Conservation (phyloP, 2,329 filamentous ascomycete species). For the Cryphonectria parasitica region DNA sequence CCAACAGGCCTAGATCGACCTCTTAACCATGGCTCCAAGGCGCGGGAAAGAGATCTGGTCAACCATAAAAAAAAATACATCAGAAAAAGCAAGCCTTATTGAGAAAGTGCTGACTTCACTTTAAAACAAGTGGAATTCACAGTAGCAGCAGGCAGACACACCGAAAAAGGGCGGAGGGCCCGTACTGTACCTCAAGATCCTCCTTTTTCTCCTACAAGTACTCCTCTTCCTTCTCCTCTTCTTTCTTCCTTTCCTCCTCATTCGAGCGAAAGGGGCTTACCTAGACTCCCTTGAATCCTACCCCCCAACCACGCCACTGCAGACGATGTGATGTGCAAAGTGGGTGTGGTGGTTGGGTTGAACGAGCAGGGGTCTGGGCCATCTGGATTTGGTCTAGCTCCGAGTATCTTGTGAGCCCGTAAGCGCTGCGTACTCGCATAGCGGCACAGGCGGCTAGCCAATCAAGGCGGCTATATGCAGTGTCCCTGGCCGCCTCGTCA, state of each 20-base stretch:
- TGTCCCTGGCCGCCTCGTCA: slow-evolving; percentile 23
- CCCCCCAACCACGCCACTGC: slow-evolving; percentile 10
- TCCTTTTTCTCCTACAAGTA: background rate
- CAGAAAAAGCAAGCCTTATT: background rate
- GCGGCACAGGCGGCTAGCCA: slow-evolving; percentile 23
- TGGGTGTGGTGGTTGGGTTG: slow-evolving; percentile 9
- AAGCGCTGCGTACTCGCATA: slow-evolving; percentile 25
- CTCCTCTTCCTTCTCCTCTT: background rate
- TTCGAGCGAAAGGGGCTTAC: background rate
- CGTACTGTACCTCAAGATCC: slow-evolving; percentile 4
- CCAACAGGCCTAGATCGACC: background rate
- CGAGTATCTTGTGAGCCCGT: slow-evolving; percentile 20
- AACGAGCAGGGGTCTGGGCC: background rate
- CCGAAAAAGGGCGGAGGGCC: too few relatives aligned
- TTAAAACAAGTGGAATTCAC: background rate
- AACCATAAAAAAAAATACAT: background rate
- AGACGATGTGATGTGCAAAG: background rate
- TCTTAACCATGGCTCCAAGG: background rate
- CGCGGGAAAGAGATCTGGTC: background rate
- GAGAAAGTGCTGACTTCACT: background rate
- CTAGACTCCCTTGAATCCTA: background rate
- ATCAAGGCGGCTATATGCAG: slow-evolving; percentile 26
- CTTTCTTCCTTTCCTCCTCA: background rate
- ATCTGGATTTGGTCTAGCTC: slow-evolving; percentile 6
- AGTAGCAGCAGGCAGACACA: background rate